Evolutionary conservation across 2,329 filamentous ascomycete genomes (phyloP).

Genomic region (Aquanectria penicillioides): DNA sequence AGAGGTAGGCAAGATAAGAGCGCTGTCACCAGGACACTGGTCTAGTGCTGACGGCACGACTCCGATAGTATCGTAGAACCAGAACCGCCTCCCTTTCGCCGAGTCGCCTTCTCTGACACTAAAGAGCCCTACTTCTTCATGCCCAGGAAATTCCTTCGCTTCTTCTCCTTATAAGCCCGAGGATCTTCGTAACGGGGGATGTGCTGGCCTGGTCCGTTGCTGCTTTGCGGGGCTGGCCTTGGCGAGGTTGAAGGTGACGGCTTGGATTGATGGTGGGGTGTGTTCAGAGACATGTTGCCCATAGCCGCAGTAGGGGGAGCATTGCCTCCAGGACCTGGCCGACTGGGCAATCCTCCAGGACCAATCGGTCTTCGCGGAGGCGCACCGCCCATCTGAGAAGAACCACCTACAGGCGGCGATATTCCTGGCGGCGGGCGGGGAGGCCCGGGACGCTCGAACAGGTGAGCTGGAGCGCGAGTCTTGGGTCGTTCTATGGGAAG

Average conservation of each 20-base stretch:
- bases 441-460: constrained; percentile 78
- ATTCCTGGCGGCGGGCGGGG: constrained; percentile 53
- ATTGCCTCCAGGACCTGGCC: constrained; percentile 37
- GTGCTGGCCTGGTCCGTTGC: constrained; percentile 31
- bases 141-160: constrained; percentile 67
- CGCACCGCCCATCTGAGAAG: constrained; percentile 34
- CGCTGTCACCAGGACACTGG: not conserved
- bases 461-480: constrained; percentile 83
- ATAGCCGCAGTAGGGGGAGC: constrained; percentile 62
- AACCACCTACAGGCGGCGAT: constrained; percentile 30
- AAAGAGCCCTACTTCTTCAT: constrained; percentile 64
- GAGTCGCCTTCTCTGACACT: not conserved
- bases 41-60: not conserved
- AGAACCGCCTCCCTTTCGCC: not conserved
- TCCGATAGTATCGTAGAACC: not conserved
- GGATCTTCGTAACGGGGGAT: constrained; percentile 43
- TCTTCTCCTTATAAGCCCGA: constrained; percentile 68
- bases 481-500: constrained; percentile 84
- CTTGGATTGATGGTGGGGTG: no score
- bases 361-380: constrained; percentile 32
- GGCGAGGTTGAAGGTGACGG: constrained; percentile 18
- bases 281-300: constrained; percentile 62
- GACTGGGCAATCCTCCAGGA: constrained; percentile 41
- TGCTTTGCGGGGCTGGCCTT: constrained; percentile 35
- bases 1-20: not conserved